Evolutionary conservation across 202 grass and related monocot genomes (phyloP).

Genomic region (Setaria italica): DNA sequence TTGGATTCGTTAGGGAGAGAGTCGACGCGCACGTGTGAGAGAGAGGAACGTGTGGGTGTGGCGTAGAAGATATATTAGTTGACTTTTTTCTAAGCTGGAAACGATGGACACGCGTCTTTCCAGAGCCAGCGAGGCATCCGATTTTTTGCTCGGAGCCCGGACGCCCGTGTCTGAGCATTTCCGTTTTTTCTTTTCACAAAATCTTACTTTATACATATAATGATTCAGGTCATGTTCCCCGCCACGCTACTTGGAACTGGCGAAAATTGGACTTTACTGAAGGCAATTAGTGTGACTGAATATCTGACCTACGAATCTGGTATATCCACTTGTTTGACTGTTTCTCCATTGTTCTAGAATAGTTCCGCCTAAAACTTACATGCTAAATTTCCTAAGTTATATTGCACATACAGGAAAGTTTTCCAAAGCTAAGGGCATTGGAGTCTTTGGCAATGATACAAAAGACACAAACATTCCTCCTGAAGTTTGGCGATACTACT

Average conservation of each 20-base stretch:
- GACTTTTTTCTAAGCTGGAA: no score
- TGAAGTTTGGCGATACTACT: constrained; percentile 89
- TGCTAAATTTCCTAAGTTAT: neutral
- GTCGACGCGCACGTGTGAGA: no score
- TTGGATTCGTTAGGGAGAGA: no score
- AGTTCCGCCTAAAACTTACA: neutral
- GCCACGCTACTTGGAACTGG: constrained; percentile 67
- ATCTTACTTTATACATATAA: neutral
- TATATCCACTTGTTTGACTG: constrained; percentile 7
- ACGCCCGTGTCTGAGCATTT: no score
- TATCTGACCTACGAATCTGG: constrained; percentile 75
- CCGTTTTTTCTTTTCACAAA: neutral
- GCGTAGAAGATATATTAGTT: no score
- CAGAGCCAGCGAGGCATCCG: no score
- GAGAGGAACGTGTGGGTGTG: no score
- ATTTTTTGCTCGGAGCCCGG: no score
- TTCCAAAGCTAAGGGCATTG: constrained; percentile 74
- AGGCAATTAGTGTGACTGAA: constrained; percentile 69
- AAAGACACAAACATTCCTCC: constrained; percentile 82
- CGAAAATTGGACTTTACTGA: constrained; percentile 68
- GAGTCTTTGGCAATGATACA: constrained; percentile 85
- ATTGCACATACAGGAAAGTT: constrained; percentile 63
- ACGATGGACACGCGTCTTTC: no score
- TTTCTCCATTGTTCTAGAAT: neutral
- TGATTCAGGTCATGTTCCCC: constrained; percentile 59